Base-by-base conservation (phyloP, 352 stramenopile species). In the Phytophthora aleatoria region DNA sequence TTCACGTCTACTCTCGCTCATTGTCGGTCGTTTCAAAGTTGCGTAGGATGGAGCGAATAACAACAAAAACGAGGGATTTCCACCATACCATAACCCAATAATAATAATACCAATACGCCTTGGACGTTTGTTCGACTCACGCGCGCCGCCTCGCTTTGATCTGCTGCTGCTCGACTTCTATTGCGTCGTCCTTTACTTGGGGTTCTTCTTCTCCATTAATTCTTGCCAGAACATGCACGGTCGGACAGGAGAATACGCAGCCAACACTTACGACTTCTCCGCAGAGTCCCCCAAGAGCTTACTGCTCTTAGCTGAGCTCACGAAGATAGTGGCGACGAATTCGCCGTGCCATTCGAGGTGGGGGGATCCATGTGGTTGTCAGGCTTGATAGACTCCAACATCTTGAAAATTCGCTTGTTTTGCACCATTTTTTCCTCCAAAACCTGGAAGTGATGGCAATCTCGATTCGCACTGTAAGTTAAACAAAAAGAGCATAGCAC, bases 381-480 rank as follows among this genome's bases (percentile, higher is more conserved):
- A 0, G 80, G 67, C 24, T 86, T 81, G 11, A 90, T 74, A 52
- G 76, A 87, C 64, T 92, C 81, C 24, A 90, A 54, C 77, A 92
- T 79, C 61, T 90, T 90, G 27, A 92, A 76, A 20, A 92, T 67
- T 30, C 76, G 79, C 57, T 90, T 57, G 36, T 87, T 74, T 24
- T 61, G 76, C 41, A 87, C 57, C 43, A 79, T 73, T 56, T 73
- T 80, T 60, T 89, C 66, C 35, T 85, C 76, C 35, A 92, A 35
- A 57, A 92, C 76, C 51, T 91, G 69, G 48, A 89, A 92, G 56
- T 92, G 84, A 51, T 92, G 84, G 60, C 84, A 92, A 54, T 92
- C 81, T 0, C 84, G 81, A 50, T 92, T 81, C 16, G 84, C 79
- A 76, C 83, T 91, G 50, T 7, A 57, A 35, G n/a, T 12, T 12